Base-by-base conservation (phyloP, 179 eudicot species). In the Carnegiea gigantea region DNA sequence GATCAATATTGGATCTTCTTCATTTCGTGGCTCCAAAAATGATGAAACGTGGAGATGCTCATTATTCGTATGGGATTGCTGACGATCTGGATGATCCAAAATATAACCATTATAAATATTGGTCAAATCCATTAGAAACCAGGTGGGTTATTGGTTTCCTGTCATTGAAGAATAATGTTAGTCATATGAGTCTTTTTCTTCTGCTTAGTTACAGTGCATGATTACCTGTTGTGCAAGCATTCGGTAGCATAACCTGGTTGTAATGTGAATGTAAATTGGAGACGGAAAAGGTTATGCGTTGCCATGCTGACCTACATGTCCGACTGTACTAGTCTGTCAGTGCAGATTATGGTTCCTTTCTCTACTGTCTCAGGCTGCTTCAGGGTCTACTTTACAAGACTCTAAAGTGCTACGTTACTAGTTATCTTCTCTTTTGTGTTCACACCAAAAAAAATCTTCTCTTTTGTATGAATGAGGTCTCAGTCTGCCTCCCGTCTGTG, bases 121-220 rank as follows among this genome's bases (percentile, higher is more conserved):
- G 99, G 99, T 95, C 99, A 76, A 95, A 95, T 85, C 98, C 99
- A 21, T 83, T 95, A 33, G 99, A 95, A 85, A 90, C 99, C 72
- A 92, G 89, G 99, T 92, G 78, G 78, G 91, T 59, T 62, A 62
- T 64, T 54, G 60, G 10, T 28, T 49, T 46, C 26, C 44, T 26
- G 30, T 33, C 49, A 23, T 77, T 65, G 38, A 44, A 80, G 28
- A 78, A 72, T 71, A 76, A 30, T 54, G 12, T 36, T 70, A 11
- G 18, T 18, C 73, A 20, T 24, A 26, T 24, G 36, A 38, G 17
- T 67, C 75, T 43, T 78, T 40, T 26, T 21, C 79, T 30, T 53
- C 60, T 72, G 1, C 59, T 49, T 7, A 5, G 28, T 59, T 9
- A 23, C 30, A 21, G 23, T 28, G 20, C 40, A 13, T 67, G 18